These are phyloP conservation scores for Auricularia heimuer DNA, from an alignment of 768 basidiomycete species.

Conservation along the genomic window DNA sequence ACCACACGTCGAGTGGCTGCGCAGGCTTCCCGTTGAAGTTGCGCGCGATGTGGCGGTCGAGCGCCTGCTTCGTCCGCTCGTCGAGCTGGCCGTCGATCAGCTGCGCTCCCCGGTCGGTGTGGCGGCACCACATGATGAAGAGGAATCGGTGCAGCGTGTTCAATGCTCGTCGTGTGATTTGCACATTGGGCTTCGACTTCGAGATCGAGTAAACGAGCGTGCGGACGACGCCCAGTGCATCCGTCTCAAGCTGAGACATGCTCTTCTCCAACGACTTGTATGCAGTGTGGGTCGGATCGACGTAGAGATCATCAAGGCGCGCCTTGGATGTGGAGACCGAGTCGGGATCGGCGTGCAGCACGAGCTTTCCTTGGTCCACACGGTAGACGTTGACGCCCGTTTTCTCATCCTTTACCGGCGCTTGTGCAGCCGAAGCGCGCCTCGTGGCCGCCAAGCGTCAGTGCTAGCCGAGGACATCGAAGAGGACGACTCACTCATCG, in stretches of 20 bases:
- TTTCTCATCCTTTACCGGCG: not conserved
- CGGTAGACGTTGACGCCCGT: not conserved
- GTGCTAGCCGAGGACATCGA: not conserved
- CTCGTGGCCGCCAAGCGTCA: not conserved
- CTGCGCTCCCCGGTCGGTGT: not conserved
- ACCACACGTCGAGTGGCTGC: not conserved
- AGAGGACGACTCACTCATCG: not conserved
- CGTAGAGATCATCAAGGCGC: not conserved
- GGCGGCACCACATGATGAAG: constrained; percentile 1
- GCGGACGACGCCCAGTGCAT: not conserved
- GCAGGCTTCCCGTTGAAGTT: not conserved
- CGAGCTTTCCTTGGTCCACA: not conserved
- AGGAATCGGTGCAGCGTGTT: constrained; percentile 1
- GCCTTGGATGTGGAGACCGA: not conserved
- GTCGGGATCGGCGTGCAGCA: not conserved
- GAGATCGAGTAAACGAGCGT: not conserved
- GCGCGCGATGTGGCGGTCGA: not conserved
- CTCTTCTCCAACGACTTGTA: not conserved
- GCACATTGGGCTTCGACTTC: not conserved
- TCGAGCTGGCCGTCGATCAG: not conserved
- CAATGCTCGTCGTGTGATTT: not conserved
- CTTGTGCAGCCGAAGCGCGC: not conserved
- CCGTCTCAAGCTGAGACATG: not conserved
- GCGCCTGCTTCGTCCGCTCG: not conserved
- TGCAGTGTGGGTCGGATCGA: not conserved